Evolutionary conservation across 1,284 basidiomycete species (phyloP).

Genomic region (Fomitopsis pinicola): DNA sequence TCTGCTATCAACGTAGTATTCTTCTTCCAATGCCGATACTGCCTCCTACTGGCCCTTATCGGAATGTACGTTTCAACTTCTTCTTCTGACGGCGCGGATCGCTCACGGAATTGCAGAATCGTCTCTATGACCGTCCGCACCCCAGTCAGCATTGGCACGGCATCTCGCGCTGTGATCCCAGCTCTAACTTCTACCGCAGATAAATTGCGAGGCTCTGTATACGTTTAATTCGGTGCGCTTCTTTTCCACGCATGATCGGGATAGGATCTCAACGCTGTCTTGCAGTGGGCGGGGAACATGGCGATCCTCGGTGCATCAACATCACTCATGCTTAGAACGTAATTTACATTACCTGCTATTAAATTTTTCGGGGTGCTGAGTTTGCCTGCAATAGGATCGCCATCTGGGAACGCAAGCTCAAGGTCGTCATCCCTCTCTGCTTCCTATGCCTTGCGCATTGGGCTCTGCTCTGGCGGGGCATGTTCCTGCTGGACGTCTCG

Average conservation of each 20-base stretch:
- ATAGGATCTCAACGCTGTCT: neutral
- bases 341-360: slow-evolving; percentile 15
- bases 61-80: slow-evolving; percentile 44
- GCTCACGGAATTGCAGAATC: slow-evolving; percentile 35
- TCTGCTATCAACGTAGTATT: slow-evolving; percentile 37
- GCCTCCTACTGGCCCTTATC: slow-evolving; percentile 56
- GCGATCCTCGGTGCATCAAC: slow-evolving; percentile 60
- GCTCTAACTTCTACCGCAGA: slow-evolving; percentile 31
- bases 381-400: slow-evolving; percentile 43
- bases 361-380: neutral
- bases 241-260: neutral
- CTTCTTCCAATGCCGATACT: slow-evolving; percentile 68
- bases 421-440: slow-evolving; percentile 46
- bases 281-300: slow-evolving; percentile 60
- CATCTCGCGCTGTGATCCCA: neutral
- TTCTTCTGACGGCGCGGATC: neutral
- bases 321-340: slow-evolving; percentile 69
- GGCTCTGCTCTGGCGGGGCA: slow-evolving; percentile 61
- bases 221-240: slow-evolving; percentile 57
- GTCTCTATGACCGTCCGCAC: slow-evolving; percentile 47
- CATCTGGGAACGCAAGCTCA: slow-evolving; percentile 58
- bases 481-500: slow-evolving; percentile 57
- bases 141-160: slow-evolving; percentile 30
- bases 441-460: slow-evolving; percentile 58
- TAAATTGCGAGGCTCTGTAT: slow-evolving; percentile 64